Evolutionary conservation across 805 yeast genomes (phyloP).

Genomic region (Metschnikowia chrysomelidarum): DNA sequence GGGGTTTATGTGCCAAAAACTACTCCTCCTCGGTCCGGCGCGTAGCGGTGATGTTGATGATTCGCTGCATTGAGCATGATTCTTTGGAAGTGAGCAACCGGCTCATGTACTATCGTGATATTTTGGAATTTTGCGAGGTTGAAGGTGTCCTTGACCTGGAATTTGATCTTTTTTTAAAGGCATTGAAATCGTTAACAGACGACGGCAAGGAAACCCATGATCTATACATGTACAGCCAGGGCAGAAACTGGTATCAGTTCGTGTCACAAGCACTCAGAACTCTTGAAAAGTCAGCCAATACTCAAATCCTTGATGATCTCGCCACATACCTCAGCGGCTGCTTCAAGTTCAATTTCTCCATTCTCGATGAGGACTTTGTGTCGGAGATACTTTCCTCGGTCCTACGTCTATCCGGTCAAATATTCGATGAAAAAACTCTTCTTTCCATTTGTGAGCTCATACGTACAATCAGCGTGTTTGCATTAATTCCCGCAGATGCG

Average conservation of each 20-base stretch:
- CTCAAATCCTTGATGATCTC: constrained; percentile 5
- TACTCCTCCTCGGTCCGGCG: constrained; percentile 29
- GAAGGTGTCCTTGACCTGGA: constrained; percentile 44
- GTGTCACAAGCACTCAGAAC: constrained; percentile 11
- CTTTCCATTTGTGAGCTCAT: constrained; percentile 41
- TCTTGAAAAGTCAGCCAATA: constrained; percentile 13
- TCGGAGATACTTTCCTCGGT: constrained; percentile 30
- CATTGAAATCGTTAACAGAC: constrained; percentile 47
- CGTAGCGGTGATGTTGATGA: constrained; percentile 52
- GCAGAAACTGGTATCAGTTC: constrained; percentile 23
- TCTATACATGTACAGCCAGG: constrained; percentile 43
- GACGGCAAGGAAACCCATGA: constrained; percentile 55
- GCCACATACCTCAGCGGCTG: constrained; percentile 43
- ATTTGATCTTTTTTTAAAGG: constrained; percentile 47
- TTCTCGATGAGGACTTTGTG: constrained; percentile 40
- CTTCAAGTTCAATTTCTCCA: constrained; percentile 46
- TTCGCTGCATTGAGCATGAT: constrained; percentile 53
- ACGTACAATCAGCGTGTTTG: constrained; percentile 43
- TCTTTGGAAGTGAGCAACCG: constrained; percentile 48
- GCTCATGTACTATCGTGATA: constrained; percentile 59
- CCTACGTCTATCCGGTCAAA: constrained; percentile 37
- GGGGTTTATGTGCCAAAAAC: constrained; percentile 46
- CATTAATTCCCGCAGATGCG: constrained; percentile 43
- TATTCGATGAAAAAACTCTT: constrained; percentile 37
- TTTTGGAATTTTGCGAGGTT: constrained; percentile 43